These are phyloP conservation scores for Lophiotrema nucula DNA, from an alignment of 495 filamentous ascomycete species.

Conservation along the genomic window DNA sequence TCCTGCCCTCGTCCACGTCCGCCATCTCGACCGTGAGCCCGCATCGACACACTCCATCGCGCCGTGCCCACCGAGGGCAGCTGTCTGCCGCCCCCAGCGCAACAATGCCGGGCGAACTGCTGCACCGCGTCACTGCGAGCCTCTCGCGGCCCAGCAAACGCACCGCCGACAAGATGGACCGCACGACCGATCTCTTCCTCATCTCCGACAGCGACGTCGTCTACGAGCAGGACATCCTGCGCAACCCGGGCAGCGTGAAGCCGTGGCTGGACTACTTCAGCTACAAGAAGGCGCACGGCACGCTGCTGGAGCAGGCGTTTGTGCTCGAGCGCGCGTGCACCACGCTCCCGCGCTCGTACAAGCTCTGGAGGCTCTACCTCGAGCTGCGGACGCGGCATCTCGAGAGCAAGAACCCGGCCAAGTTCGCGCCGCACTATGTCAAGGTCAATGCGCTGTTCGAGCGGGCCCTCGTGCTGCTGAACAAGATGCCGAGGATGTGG, in stretches of 20 bases:
- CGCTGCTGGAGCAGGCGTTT: slow-evolving; percentile 86
- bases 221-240: slow-evolving; percentile 93
- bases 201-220: slow-evolving; percentile 82
- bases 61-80: slow-evolving; percentile 20
- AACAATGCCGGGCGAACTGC: slow-evolving; percentile 34
- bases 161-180: slow-evolving; percentile 24
- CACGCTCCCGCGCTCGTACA: slow-evolving; percentile 90
- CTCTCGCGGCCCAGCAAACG: slow-evolving; percentile 31
- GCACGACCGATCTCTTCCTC: slow-evolving; percentile 40
- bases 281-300: slow-evolving; percentile 85
- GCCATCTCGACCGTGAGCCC: too few species aligned
- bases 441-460: slow-evolving; percentile 98
- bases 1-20: neutral
- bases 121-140: slow-evolving; percentile 27
- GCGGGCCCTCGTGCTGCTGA: slow-evolving; percentile 86
- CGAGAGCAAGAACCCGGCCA: slow-evolving; percentile 76
- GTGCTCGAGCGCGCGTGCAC: slow-evolving; percentile 88
- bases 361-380: slow-evolving; percentile 98
- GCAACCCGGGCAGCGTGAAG: slow-evolving; percentile 81
- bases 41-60: slow-evolving; percentile 17
- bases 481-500: slow-evolving; percentile 99
- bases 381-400: slow-evolving; percentile 81
- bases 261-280: slow-evolving; percentile 96
- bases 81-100: neutral
- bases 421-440: slow-evolving; percentile 75